Base-by-base conservation (phyloP, 2,329 filamentous ascomycete genomes). In the Paraphaeosphaeria minitans region DNA sequence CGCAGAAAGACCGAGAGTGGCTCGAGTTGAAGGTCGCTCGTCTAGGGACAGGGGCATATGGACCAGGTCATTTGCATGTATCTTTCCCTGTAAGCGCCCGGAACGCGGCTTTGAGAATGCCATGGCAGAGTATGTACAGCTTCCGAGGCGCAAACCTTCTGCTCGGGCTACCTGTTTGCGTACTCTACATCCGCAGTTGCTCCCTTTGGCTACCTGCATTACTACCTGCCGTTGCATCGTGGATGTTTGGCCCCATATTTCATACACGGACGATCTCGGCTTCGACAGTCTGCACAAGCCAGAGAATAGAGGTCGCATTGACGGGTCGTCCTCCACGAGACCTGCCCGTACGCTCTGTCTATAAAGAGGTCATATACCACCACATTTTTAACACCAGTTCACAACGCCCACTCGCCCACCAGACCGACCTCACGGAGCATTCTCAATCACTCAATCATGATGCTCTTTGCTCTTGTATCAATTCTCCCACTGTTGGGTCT, bases 151-250 rank as follows among this genome's bases (percentile, higher is more conserved):
- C 61, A 61, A 62, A 54, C 47, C 22, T 14, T 59, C 46, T 42
- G 51, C 45, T 42, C 58, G 42, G 56, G 24, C 53, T 46, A 57
- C 53, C 46, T 58, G 31, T 47, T 43, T 31, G 53, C 49, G 42
- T 48, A 51, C 31, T 27, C 4, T 35, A 14, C 49, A 53, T 39
- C 45, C 51, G 45, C 58, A 37, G 43, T 53, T 58, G 55, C 58
- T 53, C 51, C 46, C 59, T 53, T 56, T 56, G 45, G 58, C 63
- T 61, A 60, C 60, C 55, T 58, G 45, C 55, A 55, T 48, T 51
- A 68, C 70, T 65, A 60, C 65, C 61, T 69, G 56, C 50, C 56
- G 67, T 70, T 68, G 65, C 70, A 72, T 73, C 62, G 57, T 55
- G 51, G 58, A 52, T 59, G 57, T 47, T 51, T 21, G 21, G 31